Evolutionary conservation across 768 basidiomycete genomes (phyloP).

Genomic region (Trametes villosa): DNA sequence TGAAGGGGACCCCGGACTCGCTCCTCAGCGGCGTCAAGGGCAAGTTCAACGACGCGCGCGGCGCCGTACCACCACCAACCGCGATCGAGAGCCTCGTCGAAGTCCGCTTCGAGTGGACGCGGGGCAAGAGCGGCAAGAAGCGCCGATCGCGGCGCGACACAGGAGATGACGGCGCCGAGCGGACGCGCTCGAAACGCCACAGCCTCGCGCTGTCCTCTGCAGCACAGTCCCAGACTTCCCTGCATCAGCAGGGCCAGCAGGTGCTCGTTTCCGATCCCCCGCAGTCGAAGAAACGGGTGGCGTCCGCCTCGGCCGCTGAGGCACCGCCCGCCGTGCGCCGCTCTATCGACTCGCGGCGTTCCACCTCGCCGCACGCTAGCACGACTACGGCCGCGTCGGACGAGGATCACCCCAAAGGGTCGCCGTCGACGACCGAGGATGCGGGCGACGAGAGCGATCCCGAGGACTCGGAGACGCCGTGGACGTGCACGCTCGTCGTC

Average conservation of each 20-base stretch:
- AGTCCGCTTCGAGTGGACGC: slow-evolving; percentile 80
- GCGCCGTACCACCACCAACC: slow-evolving; percentile 10
- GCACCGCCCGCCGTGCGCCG: slow-evolving; percentile 53
- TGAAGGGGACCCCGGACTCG: slow-evolving; percentile 58
- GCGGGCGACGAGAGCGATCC: slow-evolving; percentile 87
- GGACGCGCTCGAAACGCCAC: slow-evolving; percentile 13
- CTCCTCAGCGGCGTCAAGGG: slow-evolving; percentile 51
- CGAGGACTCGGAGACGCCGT: slow-evolving; percentile 95
- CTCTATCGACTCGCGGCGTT: slow-evolving; percentile 27
- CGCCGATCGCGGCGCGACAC: slow-evolving; percentile 31
- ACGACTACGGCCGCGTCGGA: slow-evolving; percentile 23
- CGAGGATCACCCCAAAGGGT: slow-evolving; percentile 18
- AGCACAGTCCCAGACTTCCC: slow-evolving; percentile 25
- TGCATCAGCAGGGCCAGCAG: slow-evolving; percentile 16
- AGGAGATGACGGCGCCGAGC: slow-evolving; percentile 18
- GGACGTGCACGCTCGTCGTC: slow-evolving; percentile 85
- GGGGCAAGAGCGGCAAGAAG: slow-evolving; percentile 42
- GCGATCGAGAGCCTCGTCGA: slow-evolving; percentile 50
- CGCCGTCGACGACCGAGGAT: slow-evolving; percentile 37
- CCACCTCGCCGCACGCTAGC: slow-evolving; percentile 26
- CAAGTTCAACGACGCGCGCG: slow-evolving; percentile 37
- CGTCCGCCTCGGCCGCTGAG: slow-evolving; percentile 19
- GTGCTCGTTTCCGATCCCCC: slow-evolving; percentile 7
- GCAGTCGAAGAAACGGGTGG: slow-evolving; percentile 14
- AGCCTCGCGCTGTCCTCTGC: slow-evolving; percentile 24